These are phyloP conservation scores for Pichia sp. DNA, from an alignment of 1,139 yeast genomes.

Conservation along the genomic window DNA sequence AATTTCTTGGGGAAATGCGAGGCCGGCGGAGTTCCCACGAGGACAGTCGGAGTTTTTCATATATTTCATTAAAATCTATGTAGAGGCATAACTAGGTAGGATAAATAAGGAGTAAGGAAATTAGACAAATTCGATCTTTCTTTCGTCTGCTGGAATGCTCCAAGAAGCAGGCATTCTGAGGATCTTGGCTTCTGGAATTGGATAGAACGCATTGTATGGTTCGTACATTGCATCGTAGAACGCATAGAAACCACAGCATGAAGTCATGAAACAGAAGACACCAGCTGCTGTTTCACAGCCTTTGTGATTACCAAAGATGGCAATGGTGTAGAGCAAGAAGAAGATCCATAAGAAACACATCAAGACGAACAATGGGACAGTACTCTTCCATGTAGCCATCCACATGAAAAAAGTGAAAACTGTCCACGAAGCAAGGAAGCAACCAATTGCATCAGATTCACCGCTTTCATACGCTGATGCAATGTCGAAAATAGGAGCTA, in stretches of 20 bases:
- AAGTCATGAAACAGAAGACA: slow-evolving; percentile 41
- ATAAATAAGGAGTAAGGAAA: not conserved
- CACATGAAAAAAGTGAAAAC: slow-evolving; percentile 43
- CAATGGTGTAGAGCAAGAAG: slow-evolving; percentile 43
- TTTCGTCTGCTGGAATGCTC: slow-evolving; percentile 25
- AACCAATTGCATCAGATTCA: slow-evolving; percentile 37
- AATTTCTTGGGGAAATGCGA: no score
- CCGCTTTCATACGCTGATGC: slow-evolving; percentile 31
- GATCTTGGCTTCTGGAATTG: slow-evolving; percentile 31
- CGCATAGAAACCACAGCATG: slow-evolving; percentile 43
- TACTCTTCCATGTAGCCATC: slow-evolving; percentile 43
- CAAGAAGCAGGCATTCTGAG: slow-evolving; percentile 33
- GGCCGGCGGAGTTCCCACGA: no score
- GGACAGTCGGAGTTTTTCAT: no score
- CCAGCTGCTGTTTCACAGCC: slow-evolving; percentile 43
- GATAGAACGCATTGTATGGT: slow-evolving; percentile 27
- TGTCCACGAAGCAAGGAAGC: slow-evolving; percentile 45
- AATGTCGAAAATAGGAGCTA: slow-evolving; percentile 37
- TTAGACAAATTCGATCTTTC: slow-evolving; percentile 22
- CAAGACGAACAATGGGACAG: slow-evolving; percentile 40
- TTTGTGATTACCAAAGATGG: slow-evolving; percentile 37
- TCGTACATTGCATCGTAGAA: slow-evolving; percentile 31
- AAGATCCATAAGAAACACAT: slow-evolving; percentile 40
- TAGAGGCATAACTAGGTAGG: no score
- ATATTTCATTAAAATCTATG: slow-evolving; percentile 34